Evolutionary conservation across 352 stramenopile species (phyloP), one percentile per base, ranked within the genome.

Genomic region (Pythium rhizo-oryzae): DNA sequence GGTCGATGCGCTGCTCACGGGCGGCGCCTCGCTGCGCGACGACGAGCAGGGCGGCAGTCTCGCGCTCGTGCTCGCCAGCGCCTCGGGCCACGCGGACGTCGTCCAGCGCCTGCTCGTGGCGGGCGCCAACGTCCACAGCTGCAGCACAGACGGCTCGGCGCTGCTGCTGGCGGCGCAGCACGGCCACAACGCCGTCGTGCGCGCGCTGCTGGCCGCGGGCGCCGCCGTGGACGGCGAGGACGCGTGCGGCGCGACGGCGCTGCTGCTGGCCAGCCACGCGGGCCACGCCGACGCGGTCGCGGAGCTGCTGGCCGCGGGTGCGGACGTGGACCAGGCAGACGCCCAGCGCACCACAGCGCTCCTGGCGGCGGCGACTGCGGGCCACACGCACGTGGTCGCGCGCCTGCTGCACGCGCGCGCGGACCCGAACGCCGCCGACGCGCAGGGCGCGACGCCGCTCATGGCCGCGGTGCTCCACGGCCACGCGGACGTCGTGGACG

Each of bases 241-340:
- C n/a, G n/a, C n/a, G n/a, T n/a, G n/a, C n/a, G n/a, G 59, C 7
- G 58, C 57, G 9, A 69, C 73, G 18, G 60, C 70, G 0, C 50
- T 82, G 19, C 65, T 75, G 49, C 62, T 80, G 19, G 76, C 76
- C 30, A 55, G 62, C 8, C 60, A 62, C 2, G 70, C 73, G 19
- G 76, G 76, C 1, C 69, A 77, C 24, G 58, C 44, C 21, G 58
- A 30, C 1, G 35, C 33, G 13, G 53, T 59, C 35, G 13, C 7
- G 30, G n/a, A 21, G 53, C 35, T 59, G 53, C 19, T 59, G 33
- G 33, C 2, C 33, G 53, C 53, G 12, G 53, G 53, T 9, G 53
- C 53, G 35, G 35, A 49, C 4, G 24, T 41, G 24, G 16, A 56
- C 25, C 9, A 2, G 1, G 15, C 6, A 12, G 25, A 19, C 47